These are phyloP conservation scores for Lipomyces starkeyi DNA, from an alignment of 805 yeast genomes.

Conservation along the genomic window DNA sequence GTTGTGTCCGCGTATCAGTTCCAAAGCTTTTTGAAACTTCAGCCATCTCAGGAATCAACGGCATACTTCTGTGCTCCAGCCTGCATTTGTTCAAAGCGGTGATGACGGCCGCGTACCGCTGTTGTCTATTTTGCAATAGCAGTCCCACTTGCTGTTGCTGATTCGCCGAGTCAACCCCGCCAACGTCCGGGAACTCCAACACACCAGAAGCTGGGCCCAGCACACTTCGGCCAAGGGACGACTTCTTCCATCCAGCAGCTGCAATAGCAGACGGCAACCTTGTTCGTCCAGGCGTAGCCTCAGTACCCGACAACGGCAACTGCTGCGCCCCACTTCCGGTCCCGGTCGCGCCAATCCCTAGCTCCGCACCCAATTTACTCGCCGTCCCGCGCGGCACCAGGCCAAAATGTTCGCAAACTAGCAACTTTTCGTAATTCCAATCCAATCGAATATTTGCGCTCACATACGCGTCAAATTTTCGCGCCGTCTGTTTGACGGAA, in stretches of 20 bases:
- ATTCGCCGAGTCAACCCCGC: conserved; percentile 22
- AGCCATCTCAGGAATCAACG: conserved; percentile 64
- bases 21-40: conserved; percentile 57
- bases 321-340: conserved; percentile 15
- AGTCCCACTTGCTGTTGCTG: conserved; percentile 27
- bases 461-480: conserved; percentile 81
- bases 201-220: conserved; percentile 45
- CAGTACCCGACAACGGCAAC: conserved; percentile 40
- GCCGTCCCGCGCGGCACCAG: conserved; percentile 46
- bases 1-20: conserved; percentile 68
- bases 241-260: conserved; percentile 45
- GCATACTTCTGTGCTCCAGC: conserved; percentile 47
- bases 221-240: conserved; percentile 46
- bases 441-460: conserved; percentile 75
- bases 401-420: conserved; percentile 75
- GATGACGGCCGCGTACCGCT: conserved; percentile 73
- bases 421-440: conserved; percentile 81
- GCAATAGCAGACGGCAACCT: conserved; percentile 3
- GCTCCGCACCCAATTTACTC: conserved; percentile 25
- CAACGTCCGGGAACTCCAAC: conserved; percentile 44
- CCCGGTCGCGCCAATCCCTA: conserved; percentile 41
- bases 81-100: conserved; percentile 74
- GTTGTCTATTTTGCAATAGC: conserved; percentile 29
- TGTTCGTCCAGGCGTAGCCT: background rate
- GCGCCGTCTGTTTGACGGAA: conserved; percentile 71